These are phyloP conservation scores for Niebla homalea DNA, from an alignment of 495 filamentous ascomycete genomes.

Conservation along the genomic window DNA sequence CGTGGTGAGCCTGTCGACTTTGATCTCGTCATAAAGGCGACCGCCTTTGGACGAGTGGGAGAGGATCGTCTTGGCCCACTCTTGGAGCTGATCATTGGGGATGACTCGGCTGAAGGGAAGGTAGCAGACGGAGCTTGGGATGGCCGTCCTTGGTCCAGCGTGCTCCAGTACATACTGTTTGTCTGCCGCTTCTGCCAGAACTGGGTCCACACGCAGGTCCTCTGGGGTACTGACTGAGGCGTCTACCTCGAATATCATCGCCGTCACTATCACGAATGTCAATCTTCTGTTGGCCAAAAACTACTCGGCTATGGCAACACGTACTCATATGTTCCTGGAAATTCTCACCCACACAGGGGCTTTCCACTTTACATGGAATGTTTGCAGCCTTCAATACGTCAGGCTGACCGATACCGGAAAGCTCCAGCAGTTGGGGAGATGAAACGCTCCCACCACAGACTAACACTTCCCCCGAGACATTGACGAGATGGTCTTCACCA, in stretches of 20 bases:
- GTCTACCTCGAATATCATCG: conserved; percentile 34
- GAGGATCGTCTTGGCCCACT: conserved; percentile 3
- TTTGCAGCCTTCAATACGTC: conserved; percentile 28
- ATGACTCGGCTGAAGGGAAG: conserved; percentile 28
- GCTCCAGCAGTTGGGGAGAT: conserved; percentile 39
- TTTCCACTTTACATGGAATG: conserved; percentile 30
- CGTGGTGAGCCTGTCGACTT: conserved; percentile 22
- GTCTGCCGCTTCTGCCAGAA: conserved; percentile 22
- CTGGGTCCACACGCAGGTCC: conserved; percentile 25
- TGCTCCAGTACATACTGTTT: conserved; percentile 21
- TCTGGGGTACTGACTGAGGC: conserved; percentile 27
- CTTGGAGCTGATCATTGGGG: conserved; percentile 10
- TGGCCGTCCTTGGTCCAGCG: conserved; percentile 24
- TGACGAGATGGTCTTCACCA: conserved; percentile 15
- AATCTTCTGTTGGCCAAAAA: background rate
- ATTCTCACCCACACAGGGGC: conserved; percentile 40
- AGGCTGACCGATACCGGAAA: conserved; percentile 32
- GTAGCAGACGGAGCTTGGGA: conserved; percentile 33
- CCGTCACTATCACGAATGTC: conserved; percentile 23
- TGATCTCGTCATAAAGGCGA: conserved; percentile 12
- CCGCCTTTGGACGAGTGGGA: background rate
- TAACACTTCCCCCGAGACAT: conserved; percentile 34
- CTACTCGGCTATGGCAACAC: background rate
- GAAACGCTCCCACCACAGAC: conserved; percentile 38
- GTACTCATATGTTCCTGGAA: conserved; percentile 42